A percentile compares a stretch with the other conserved stretches of the same genome.
These are phyloP conservation scores for Nadsonia commutata DNA, from an alignment of 1,139 yeast genomes.

Conservation along the genomic window DNA sequence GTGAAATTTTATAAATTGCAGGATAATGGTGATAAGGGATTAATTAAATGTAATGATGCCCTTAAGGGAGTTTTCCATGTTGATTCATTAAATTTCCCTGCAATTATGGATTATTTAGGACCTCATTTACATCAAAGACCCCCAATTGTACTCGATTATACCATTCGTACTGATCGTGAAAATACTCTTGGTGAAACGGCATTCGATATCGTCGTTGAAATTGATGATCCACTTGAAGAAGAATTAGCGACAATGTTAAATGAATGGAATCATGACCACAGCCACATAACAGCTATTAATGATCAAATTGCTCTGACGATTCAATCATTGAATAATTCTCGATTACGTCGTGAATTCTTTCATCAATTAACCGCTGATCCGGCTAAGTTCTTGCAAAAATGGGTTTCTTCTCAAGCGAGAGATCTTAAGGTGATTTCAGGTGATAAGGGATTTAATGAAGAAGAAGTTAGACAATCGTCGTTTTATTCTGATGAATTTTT, in stretches of 20 bases:
- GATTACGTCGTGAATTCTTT: slow-evolving; percentile 58
- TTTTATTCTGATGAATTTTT: slow-evolving; percentile 68
- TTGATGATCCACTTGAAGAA: slow-evolving; percentile 41
- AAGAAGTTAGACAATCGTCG: slow-evolving; percentile 66
- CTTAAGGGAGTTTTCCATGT: slow-evolving; percentile 35
- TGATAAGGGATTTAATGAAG: slow-evolving; percentile 86
- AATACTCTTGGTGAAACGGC: slow-evolving; percentile 71
- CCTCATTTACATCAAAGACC: slow-evolving; percentile 54
- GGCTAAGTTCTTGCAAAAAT: slow-evolving; percentile 52
- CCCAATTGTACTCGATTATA: slow-evolving; percentile 66
- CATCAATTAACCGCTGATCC: slow-evolving; percentile 64
- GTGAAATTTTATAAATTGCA: slow-evolving; percentile 60
- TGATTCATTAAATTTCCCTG: slow-evolving; percentile 43
- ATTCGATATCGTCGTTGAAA: slow-evolving; percentile 54
- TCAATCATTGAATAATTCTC: slow-evolving; percentile 50
- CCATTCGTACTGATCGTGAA: slow-evolving; percentile 58
- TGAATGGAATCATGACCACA: slow-evolving; percentile 33
- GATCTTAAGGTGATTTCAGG: slow-evolving; percentile 65
- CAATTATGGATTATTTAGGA: slow-evolving; percentile 56
- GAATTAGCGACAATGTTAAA: slow-evolving; percentile 29
- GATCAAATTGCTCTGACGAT: slow-evolving; percentile 46
- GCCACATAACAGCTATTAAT: slow-evolving; percentile 41
- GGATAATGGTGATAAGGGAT: slow-evolving; percentile 37
- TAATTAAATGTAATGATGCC: slow-evolving; percentile 55
- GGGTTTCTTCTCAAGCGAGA: slow-evolving; percentile 62